Evolutionary conservation across 2,329 filamentous ascomycete species (phyloP).

Genomic region (Pyricularia pennisetigena): DNA sequence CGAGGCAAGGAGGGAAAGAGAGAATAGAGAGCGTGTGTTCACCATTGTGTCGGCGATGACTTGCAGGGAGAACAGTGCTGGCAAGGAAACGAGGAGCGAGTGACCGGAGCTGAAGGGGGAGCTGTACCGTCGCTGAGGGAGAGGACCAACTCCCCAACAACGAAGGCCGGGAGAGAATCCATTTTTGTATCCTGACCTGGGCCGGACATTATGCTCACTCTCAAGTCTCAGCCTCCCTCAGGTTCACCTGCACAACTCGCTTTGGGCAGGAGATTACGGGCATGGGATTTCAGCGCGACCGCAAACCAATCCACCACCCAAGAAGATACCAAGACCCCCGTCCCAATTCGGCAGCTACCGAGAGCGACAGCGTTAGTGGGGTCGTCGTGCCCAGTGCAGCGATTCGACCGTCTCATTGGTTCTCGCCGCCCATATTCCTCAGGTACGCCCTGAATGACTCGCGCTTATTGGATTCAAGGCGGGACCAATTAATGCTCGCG

Average conservation of each 20-base stretch:
- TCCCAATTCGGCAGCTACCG: background rate
- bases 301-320: background rate
- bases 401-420: background rate
- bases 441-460: background rate
- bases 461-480: background rate
- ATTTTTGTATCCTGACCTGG: background rate
- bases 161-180: background rate
- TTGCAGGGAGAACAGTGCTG: background rate
- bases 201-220: too few species aligned
- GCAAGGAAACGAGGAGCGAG: background rate
- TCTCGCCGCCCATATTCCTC: background rate
- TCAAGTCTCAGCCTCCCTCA: too few species aligned
- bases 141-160: background rate
- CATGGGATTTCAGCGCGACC: background rate
- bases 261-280: background rate
- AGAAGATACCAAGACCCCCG: background rate
- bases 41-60: background rate
- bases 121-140: background rate
- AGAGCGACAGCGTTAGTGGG: background rate
- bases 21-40: background rate
- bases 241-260: background rate
- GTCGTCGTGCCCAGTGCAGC: background rate
- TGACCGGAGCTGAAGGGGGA: background rate
- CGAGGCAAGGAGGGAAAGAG: constrained; percentile 1
- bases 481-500: background rate